Base-by-base conservation (phyloP, 129 eudicot species). In the Flaveria trinervia region DNA sequence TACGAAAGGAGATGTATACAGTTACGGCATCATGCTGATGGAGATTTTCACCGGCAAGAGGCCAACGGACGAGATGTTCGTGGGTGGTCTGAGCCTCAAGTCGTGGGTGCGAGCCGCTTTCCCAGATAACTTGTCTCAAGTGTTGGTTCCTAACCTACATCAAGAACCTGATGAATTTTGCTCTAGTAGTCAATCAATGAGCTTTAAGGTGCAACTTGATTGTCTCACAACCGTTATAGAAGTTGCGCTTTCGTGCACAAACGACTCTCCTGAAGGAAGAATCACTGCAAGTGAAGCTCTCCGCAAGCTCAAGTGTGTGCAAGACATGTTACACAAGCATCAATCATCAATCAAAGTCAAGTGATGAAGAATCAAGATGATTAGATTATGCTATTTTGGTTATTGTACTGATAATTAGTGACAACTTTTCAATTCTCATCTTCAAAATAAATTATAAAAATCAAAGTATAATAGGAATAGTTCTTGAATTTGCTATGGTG, bases 1-100 rank as follows among this genome's bases (percentile, higher is more conserved):
- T 3, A 88, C 89, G 13, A 86, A 89, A 11, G 93, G 96, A 71
- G 96, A 91, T 77, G 90, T 88, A n/a, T 91, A 91, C 78, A 91
- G 96, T 78, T 91, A 62, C 23, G 93, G 96, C 4, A 79, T 90
- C 12, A 76, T 88, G 86, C 48, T 90, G 61, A 57, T 90, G 61
- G 93, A 90, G 81, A 82, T 90, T 23, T 90, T 90, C 78, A 90
- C 93, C 0, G 85, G 92, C 11, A 90, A 57, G 76, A 88, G 89
- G 41, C 96, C 96, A 0, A 80, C 73, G 7, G 80, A 90, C 18
- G 88, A 88, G 75, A 74, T 66, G 14, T 90, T 90, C 33, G 67
- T 36, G 11, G 91, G 81, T 46, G 92, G 81, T 30, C 59, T 82
- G 50, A 86, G 77, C 81, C 83, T 90, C 3, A 84, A 64, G 79